Evolutionary conservation across 2,329 filamentous ascomycete species (phyloP).

Genomic region (Cladosporium austrohemisphaericum): DNA sequence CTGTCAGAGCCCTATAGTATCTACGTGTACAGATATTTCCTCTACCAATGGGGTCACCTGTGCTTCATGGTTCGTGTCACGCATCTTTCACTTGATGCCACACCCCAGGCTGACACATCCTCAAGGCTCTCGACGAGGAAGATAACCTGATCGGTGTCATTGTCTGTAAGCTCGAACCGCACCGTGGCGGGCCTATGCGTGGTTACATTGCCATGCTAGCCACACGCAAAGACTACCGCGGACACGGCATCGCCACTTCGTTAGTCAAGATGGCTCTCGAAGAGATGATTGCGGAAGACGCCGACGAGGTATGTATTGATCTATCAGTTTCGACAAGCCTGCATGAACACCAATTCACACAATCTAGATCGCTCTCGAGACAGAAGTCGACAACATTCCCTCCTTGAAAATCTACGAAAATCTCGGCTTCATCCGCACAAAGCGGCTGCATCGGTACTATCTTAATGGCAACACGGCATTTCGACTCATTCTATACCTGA

Average conservation of each 20-base stretch:
- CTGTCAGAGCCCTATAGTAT: slow-evolving; percentile 98
- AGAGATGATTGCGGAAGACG: slow-evolving; percentile 76
- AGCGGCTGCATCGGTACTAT: slow-evolving; percentile 91
- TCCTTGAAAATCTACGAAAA: slow-evolving; percentile 92
- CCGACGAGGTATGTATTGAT: slow-evolving; percentile 64
- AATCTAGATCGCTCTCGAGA: slow-evolving; percentile 76
- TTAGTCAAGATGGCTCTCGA: slow-evolving; percentile 89
- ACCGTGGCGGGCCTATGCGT: slow-evolving; percentile 78
- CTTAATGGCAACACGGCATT: slow-evolving; percentile 95
- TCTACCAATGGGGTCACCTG: slow-evolving; percentile 96
- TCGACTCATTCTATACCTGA: slow-evolving; percentile 77
- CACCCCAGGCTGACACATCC: neutral
- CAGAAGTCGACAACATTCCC: slow-evolving; percentile 85
- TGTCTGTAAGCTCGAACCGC: slow-evolving; percentile 88
- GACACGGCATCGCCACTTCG: slow-evolving; percentile 78
- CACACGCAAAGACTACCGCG: slow-evolving; percentile 74
- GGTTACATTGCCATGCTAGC: slow-evolving; percentile 99
- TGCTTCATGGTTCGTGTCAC: slow-evolving; percentile 75
- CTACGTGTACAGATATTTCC: slow-evolving; percentile 96
- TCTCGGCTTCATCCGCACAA: slow-evolving; percentile 85
- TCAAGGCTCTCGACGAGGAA: slow-evolving; percentile 53
- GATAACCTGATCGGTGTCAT: slow-evolving; percentile 79
- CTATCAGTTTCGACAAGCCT: too few species aligned
- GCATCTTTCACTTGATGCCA: neutral
- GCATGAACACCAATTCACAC: neutral